Evolutionary conservation across 805 yeast genomes (phyloP), one percentile per base, ranked within the genome.

Genomic region (Kuraishia hungarica): DNA sequence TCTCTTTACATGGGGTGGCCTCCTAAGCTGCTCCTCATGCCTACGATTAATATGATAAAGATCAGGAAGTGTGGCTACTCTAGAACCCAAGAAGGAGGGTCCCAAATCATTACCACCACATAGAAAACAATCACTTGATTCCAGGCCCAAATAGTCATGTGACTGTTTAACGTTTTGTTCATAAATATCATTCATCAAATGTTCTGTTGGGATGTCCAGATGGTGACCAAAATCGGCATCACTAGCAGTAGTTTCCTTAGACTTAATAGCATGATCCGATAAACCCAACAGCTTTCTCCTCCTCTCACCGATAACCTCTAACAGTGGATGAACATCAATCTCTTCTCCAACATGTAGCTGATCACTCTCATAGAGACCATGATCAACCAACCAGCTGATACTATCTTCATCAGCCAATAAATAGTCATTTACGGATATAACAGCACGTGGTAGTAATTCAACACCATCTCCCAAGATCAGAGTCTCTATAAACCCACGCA

Each of bases 261-360:
- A n/a, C n/a, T n/a, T n/a, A n/a, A n/a, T n/a, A n/a, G n/a, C n/a
- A n/a, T n/a, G n/a, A n/a, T n/a, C n/a, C n/a, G n/a, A n/a, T n/a
- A n/a, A n/a, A 4, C 43, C 11, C 3, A 3, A 15, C 17, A 35
- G 8, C 15, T 35, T 7, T 35, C 17, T 35, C n/a, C 17, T 15
- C n/a, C 43, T 35, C 43, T 35, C 43, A 35, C 22, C 21, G 49
- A 47, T 20, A 4, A 10, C 13, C 49, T 20, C 49, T 21, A 47
- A 47, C 49, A 47, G 15, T 21, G 49, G 7, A 11, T 47, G 24
- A 2, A 70, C 67, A 17, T 59, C 53, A 13, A 59, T 53, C 22
- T 67, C 58, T 21, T 64, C 64, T 1, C 77, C 78, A 46, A 74
- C 52, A 24, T 67, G 61, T 1, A 66, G 51, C 29, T 15, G 19